Evolutionary conservation across 352 stramenopile genomes (phyloP).

Genomic region (Phytophthora uliginosa): DNA sequence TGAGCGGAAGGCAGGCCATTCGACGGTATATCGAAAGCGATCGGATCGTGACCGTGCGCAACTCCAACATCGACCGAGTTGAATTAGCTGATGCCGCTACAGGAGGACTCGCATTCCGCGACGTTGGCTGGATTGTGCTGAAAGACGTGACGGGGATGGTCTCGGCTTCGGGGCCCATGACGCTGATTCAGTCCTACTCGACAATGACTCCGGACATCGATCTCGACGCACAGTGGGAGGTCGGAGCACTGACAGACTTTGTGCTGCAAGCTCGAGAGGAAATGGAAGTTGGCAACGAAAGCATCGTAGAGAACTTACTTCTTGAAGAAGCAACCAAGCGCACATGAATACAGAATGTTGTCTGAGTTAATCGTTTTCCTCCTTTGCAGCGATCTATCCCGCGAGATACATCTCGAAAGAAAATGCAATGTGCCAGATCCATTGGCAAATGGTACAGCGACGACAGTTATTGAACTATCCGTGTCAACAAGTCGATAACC

Average conservation of each 20-base stretch:
- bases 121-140: slow-evolving; percentile 44
- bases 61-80: slow-evolving; percentile 37
- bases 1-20: slow-evolving; percentile 29
- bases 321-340: slow-evolving; percentile 19
- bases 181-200: slow-evolving; percentile 32
- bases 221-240: slow-evolving; percentile 36
- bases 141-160: background rate
- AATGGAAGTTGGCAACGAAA: slow-evolving; percentile 26
- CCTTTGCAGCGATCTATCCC: background rate
- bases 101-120: slow-evolving; percentile 36
- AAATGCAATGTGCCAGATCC: background rate
- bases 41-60: slow-evolving; percentile 39
- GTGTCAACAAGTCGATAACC: too few relatives aligned
- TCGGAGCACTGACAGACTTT: slow-evolving; percentile 50
- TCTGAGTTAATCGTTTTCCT: background rate
- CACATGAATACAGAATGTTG: background rate
- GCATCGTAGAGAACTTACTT: slow-evolving; percentile 32
- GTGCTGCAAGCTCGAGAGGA: slow-evolving; percentile 39
- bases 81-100: slow-evolving; percentile 28
- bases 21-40: slow-evolving; percentile 29
- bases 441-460: too few relatives aligned
- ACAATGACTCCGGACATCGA: slow-evolving; percentile 30
- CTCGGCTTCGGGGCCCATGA: slow-evolving; percentile 10
- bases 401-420: background rate
- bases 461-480: background rate